Evolutionary conservation across 2,329 filamentous ascomycete genomes (phyloP), one percentile per base, ranked within the genome.

Genomic region (Pyricularia pennisetigena): DNA sequence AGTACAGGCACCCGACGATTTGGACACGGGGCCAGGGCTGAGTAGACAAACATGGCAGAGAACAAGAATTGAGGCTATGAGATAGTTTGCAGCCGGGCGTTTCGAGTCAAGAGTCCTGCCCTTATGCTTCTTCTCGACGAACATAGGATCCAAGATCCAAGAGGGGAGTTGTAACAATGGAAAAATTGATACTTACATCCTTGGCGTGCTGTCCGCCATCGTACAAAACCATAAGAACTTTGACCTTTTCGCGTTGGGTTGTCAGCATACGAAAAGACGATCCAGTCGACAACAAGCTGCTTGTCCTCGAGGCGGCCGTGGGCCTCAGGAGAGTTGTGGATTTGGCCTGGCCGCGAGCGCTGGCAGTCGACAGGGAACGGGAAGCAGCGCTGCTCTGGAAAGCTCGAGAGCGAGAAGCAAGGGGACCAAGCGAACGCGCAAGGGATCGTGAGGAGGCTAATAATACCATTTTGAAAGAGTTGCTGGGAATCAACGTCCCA

Each of bases 181-280:
- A 24, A 63, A 64, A 24, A 64, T 49, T 7, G 64, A 57, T 5
- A 78, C 83, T 79, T 79, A 96, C 93, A 77, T 97, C 86, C 81
- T 91, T 83, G 82, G 94, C 93, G 84, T 97, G 93, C 83, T 93
- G 84, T 78, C 88, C 86, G 79, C 93, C 94, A 82, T 97, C 94
- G 85, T 97, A 97, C 74, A 97, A 87, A 75, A 97, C 92, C 78
- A 94, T 85, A 78, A 97, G 90, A 82, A 97, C 92, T 85, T 97
- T 97, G 84, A 94, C 94, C 93, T 97, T 79, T 81, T 81, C 78
- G 77, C 76, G 78, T 74, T 73, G 71, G 71, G 79, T 79, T 74
- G 83, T 85, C 76, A 85, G 82, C 80, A 80, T 86, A 82, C 87
- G 86, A 74, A 83, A 83, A 72, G 88, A 83, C 77, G 86, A 85